phyloP scores from a whole-genome alignment of 495 filamentous ascomycete species.

The Penicillium psychrofluorescens region DNA sequence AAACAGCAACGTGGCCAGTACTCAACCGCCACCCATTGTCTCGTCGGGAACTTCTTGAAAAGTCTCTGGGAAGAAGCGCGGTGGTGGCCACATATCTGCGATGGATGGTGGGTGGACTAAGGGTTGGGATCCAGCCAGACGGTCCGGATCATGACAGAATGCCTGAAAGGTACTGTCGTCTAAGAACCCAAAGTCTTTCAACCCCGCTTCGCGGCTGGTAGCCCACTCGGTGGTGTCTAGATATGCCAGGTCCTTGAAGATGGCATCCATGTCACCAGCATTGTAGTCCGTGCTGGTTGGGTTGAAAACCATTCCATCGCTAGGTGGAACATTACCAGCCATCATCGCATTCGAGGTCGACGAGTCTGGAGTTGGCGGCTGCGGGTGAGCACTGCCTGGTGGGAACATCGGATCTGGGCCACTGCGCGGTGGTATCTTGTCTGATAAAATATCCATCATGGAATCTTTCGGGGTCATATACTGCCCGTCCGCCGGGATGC shows the following conservation, averaged over 20 bases:
- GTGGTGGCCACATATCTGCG: slow-evolving; percentile 42
- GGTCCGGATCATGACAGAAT: slow-evolving; percentile 48
- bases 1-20: background rate
- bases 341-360: slow-evolving; percentile 20
- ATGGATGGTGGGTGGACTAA: slow-evolving; percentile 38
- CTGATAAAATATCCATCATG: slow-evolving; percentile 16
- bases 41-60: slow-evolving; percentile 29
- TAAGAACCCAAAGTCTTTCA: slow-evolving; percentile 56
- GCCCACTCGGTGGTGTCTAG: slow-evolving; percentile 54
- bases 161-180: slow-evolving; percentile 46
- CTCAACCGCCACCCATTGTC: slow-evolving; percentile 17
- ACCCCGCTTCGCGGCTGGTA: slow-evolving; percentile 41
- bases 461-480: slow-evolving; percentile 32
- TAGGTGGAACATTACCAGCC: slow-evolving; percentile 4
- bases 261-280: slow-evolving; percentile 44
- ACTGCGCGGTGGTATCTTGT: slow-evolving; percentile 21
- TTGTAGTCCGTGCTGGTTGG: background rate
- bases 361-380: slow-evolving; percentile 25
- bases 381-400: slow-evolving; percentile 13
- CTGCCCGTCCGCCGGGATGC: slow-evolving; percentile 29
- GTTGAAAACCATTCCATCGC: slow-evolving; percentile 9
- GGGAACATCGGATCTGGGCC: slow-evolving; percentile 20
- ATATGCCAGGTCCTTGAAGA: slow-evolving; percentile 57
- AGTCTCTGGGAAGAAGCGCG: slow-evolving; percentile 40
- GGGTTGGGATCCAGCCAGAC: slow-evolving; percentile 32